Evolutionary conservation across 2,329 filamentous ascomycete genomes (phyloP).

Genomic region (Paracorniculantispora psalliotae): DNA sequence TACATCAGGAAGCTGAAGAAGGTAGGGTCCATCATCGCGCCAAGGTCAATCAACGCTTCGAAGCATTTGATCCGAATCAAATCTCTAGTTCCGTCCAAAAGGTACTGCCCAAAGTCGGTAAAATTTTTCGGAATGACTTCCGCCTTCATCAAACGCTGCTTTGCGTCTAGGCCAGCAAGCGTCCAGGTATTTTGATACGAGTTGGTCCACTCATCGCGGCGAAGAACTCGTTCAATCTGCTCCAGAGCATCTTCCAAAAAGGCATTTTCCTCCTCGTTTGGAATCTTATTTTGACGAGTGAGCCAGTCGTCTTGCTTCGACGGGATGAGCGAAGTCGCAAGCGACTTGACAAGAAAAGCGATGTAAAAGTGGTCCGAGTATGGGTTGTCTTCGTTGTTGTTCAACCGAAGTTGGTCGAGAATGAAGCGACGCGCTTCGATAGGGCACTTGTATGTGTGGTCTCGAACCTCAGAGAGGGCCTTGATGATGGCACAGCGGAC

Average conservation of each 20-base stretch:
- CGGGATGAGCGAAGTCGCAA: constrained; percentile 55
- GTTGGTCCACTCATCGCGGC: constrained; percentile 64
- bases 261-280: constrained; percentile 39
- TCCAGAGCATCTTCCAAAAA: constrained; percentile 52
- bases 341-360: constrained; percentile 64
- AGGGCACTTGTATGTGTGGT: constrained; percentile 69
- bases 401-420: constrained; percentile 83
- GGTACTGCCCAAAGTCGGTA: constrained; percentile 57
- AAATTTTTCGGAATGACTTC: constrained; percentile 51
- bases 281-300: constrained; percentile 40
- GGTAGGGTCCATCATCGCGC: constrained; percentile 49
- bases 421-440: constrained; percentile 76
- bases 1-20: constrained; percentile 55
- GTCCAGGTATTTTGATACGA: constrained; percentile 66
- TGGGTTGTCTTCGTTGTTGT: constrained; percentile 87
- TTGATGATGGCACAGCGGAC: constrained; percentile 79
- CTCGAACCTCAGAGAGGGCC: constrained; percentile 73
- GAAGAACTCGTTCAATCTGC: constrained; percentile 61
- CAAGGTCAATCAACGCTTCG: constrained; percentile 59
- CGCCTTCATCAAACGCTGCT: constrained; percentile 59
- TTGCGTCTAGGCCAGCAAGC: constrained; percentile 56
- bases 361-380: constrained; percentile 91
- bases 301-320: constrained; percentile 41
- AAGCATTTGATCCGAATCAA: constrained; percentile 62
- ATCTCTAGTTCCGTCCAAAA: constrained; percentile 60